A percentile compares a stretch with the other conserved stretches of the same genome.
These are phyloP conservation scores for Sporothrix euskadiensis DNA, from an alignment of 2,329 filamentous ascomycete genomes.

Conservation along the genomic window DNA sequence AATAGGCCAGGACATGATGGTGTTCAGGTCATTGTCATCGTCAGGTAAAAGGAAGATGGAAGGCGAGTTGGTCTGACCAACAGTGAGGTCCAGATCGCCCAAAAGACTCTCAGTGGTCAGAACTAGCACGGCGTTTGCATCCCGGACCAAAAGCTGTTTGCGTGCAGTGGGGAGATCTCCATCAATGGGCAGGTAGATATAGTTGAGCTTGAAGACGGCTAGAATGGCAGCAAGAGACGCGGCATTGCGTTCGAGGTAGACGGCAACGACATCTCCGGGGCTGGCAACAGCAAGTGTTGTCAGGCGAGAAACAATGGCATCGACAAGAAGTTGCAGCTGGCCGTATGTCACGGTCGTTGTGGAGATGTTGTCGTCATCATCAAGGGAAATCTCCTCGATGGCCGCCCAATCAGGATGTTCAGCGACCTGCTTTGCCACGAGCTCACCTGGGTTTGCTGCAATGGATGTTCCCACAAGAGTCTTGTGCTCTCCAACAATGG, in stretches of 20 bases:
- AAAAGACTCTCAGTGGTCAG: slow-evolving; percentile 50
- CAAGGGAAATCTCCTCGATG: slow-evolving; percentile 54
- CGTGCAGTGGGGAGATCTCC: slow-evolving; percentile 59
- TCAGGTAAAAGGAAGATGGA: background rate
- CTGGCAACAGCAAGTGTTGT: slow-evolving; percentile 41
- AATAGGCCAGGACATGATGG: slow-evolving; percentile 18
- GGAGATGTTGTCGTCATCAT: slow-evolving; percentile 41
- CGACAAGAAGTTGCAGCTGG: background rate
- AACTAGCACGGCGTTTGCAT: slow-evolving; percentile 54
- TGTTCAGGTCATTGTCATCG: slow-evolving; percentile 34
- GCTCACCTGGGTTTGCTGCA: slow-evolving; percentile 34
- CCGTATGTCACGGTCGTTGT: slow-evolving; percentile 22
- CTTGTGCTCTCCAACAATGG: background rate
- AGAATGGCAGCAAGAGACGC: slow-evolving; percentile 62
- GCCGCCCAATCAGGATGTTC: slow-evolving; percentile 53
- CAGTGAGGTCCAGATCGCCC: slow-evolving; percentile 33
- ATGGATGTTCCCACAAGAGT: slow-evolving; percentile 21
- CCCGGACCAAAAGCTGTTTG: slow-evolving; percentile 61
- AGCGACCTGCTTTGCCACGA: slow-evolving; percentile 47
- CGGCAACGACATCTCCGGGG: slow-evolving; percentile 54
- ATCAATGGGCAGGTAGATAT: slow-evolving; percentile 61
- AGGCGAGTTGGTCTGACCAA: background rate
- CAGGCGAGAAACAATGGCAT: background rate
- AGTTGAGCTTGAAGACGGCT: slow-evolving; percentile 57
- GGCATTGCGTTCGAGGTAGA: slow-evolving; percentile 65